Conservation (phyloP, 495 filamentous ascomycete species). For the Glonium stellatum region DNA sequence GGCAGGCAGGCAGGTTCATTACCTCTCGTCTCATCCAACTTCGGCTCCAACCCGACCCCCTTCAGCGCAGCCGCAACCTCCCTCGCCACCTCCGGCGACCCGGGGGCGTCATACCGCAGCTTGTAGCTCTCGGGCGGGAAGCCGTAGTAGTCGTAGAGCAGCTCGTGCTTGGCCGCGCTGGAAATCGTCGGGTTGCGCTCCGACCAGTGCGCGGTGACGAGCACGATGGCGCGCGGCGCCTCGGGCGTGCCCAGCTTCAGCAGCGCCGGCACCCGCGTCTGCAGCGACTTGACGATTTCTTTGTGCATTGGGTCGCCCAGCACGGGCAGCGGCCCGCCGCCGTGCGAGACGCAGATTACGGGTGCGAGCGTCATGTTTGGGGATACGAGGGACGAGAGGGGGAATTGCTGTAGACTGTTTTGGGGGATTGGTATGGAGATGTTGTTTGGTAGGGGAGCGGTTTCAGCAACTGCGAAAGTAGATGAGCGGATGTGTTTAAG, state of each 20-base stretch:
- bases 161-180: conserved; percentile 31
- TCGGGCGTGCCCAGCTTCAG: conserved; percentile 35
- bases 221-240: conserved; percentile 37
- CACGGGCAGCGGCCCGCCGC: conserved; percentile 41
- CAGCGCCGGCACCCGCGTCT: conserved; percentile 33
- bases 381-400: neutral
- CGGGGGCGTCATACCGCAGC: conserved; percentile 39
- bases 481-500: neutral
- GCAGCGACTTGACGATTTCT: conserved; percentile 33
- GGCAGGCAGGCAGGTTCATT: neutral
- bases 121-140: conserved; percentile 39
- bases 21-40: conserved; percentile 30
- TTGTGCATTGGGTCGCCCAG: conserved; percentile 36
- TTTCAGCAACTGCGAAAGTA: neutral
- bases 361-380: conserved; percentile 29
- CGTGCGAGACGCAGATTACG: conserved; percentile 41
- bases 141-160: conserved; percentile 41
- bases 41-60: conserved; percentile 26
- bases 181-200: conserved; percentile 34
- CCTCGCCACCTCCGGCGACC: conserved; percentile 36
- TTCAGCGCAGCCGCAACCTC: conserved; percentile 31
- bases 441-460: neutral
- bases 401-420: neutral
- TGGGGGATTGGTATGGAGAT: neutral
- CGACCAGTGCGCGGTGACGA: conserved; percentile 42